Percentiles rank a stretch among this genome's conserved stretches.
phyloP scores from a whole-genome alignment of 352 stramenopile genomes.

The Pythium brachiatum region DNA sequence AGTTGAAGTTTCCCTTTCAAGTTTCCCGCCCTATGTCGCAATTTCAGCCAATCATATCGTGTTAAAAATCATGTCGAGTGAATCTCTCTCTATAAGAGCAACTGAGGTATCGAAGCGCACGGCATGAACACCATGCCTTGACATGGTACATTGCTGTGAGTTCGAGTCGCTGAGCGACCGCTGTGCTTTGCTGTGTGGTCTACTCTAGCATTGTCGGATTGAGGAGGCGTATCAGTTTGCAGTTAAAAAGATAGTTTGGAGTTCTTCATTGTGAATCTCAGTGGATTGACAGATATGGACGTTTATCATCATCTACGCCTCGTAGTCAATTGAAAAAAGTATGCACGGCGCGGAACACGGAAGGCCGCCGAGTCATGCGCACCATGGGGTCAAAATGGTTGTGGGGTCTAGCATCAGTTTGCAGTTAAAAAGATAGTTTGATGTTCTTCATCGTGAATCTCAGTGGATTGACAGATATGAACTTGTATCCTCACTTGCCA shows the following conservation, averaged over 20 bases:
- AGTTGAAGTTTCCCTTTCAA: slow-evolving; percentile 24
- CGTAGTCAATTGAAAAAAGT: not conserved
- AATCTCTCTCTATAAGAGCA: slow-evolving; percentile 23
- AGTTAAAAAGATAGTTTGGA: slow-evolving; percentile 87
- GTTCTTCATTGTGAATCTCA: slow-evolving; percentile 76
- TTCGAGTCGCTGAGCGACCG: not conserved
- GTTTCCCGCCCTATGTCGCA: not conserved
- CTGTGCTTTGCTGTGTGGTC: too few species aligned
- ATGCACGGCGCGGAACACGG: not conserved
- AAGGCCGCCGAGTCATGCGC: too few species aligned
- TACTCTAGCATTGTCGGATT: not conserved
- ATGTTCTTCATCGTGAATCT: slow-evolving; percentile 33
- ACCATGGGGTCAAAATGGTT: slow-evolving; percentile 1
- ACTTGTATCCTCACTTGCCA: slow-evolving; percentile 68
- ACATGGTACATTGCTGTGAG: not conserved
- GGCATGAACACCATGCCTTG: too few species aligned
- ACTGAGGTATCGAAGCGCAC: too few species aligned
- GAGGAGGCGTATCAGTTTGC: slow-evolving; percentile 60
- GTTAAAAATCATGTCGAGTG: not conserved
- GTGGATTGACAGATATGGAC: slow-evolving; percentile 78
- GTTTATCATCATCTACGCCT: slow-evolving; percentile 34
- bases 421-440: slow-evolving; percentile 48
- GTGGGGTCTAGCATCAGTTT: slow-evolving; percentile 31
- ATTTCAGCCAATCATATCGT: slow-evolving; percentile 23
- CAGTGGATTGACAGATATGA: slow-evolving; percentile 49